Percentiles rank a stretch among this genome's conserved stretches.
Conservation (phyloP, 1,284 basidiomycete species). For the Boletus hoseneyae region DNA sequence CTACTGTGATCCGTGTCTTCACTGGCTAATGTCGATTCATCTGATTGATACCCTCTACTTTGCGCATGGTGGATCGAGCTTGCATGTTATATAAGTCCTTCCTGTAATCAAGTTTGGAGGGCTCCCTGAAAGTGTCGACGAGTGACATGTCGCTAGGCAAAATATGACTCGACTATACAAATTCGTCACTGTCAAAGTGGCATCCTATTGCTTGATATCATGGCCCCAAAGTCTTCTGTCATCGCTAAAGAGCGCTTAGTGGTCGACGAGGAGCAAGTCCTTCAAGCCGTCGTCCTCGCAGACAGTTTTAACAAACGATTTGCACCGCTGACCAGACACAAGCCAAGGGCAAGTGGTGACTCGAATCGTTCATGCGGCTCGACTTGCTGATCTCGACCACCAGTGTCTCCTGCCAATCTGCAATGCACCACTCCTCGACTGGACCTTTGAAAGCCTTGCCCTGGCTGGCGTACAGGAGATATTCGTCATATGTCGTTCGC, state of each 20-base stretch:
- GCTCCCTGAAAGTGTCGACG: slow-evolving; percentile 12
- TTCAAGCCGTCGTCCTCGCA: slow-evolving; percentile 91
- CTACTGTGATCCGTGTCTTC: slow-evolving; percentile 46
- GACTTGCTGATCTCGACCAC: slow-evolving; percentile 16
- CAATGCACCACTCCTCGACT: slow-evolving; percentile 89
- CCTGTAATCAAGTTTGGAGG: slow-evolving; percentile 52
- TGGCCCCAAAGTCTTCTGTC: slow-evolving; percentile 60
- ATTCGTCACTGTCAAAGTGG: background rate
- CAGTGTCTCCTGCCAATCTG: slow-evolving; percentile 93
- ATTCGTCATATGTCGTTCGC: slow-evolving; percentile 89
- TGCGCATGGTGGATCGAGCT: slow-evolving; percentile 32
- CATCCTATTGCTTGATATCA: slow-evolving; percentile 23
- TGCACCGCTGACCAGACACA: slow-evolving; percentile 79
- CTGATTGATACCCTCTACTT: slow-evolving; percentile 37
- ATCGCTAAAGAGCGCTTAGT: slow-evolving; percentile 59
- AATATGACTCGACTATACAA: slow-evolving; percentile 24
- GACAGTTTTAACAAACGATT: slow-evolving; percentile 95
- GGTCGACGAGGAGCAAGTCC: slow-evolving; percentile 70
- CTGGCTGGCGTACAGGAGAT: slow-evolving; percentile 93
- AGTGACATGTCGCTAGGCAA: background rate
- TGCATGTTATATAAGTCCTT: slow-evolving; percentile 52
- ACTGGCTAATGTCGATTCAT: slow-evolving; percentile 39
- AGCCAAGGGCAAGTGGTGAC: slow-evolving; percentile 66
- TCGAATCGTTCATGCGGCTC: slow-evolving; percentile 5
- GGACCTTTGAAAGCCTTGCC: slow-evolving; percentile 94